Conservation (phyloP, 495 filamentous ascomycete genomes). For the Xylaria curta region DNA sequence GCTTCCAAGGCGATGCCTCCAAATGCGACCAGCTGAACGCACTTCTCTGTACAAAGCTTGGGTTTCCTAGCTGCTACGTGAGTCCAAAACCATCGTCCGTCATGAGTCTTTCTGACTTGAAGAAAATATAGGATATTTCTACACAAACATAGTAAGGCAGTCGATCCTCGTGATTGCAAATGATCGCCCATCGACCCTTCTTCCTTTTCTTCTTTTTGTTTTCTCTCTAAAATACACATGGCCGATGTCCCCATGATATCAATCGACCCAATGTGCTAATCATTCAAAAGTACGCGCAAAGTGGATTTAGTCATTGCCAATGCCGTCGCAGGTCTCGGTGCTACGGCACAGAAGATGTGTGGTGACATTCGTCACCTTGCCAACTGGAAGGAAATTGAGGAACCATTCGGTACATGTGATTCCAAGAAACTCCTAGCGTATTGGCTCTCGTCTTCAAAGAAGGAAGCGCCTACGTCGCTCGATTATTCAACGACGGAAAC, state of each 20-base stretch:
- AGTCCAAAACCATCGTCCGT: constrained; percentile 1
- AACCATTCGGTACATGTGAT: constrained; percentile 69
- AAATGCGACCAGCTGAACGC: constrained; percentile 82
- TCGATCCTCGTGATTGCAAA: background rate
- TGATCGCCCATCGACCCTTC: no score
- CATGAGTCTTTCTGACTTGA: constrained; percentile 13
- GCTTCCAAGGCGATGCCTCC: constrained; percentile 75
- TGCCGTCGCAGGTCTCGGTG: constrained; percentile 81
- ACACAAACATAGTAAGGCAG: constrained; percentile 42
- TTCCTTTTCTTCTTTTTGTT: no score
- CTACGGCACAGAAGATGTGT: constrained; percentile 75
- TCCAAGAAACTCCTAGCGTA: background rate
- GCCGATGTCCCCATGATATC: background rate
- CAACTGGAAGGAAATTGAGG: constrained; percentile 82
- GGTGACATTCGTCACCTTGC: constrained; percentile 80
- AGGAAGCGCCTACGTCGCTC: background rate
- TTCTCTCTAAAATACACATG: no score
- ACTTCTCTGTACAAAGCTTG: constrained; percentile 82
- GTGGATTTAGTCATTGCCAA: constrained; percentile 83
- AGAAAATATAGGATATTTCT: constrained; percentile 32
- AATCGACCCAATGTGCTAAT: background rate
- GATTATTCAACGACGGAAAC: constrained; percentile 11
- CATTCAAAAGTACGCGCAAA: constrained; percentile 69
- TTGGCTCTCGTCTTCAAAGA: background rate
- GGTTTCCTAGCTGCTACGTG: constrained; percentile 73